Evolutionary conservation across 306 rosid genomes (phyloP).

Genomic region (Prunus mongolica): DNA sequence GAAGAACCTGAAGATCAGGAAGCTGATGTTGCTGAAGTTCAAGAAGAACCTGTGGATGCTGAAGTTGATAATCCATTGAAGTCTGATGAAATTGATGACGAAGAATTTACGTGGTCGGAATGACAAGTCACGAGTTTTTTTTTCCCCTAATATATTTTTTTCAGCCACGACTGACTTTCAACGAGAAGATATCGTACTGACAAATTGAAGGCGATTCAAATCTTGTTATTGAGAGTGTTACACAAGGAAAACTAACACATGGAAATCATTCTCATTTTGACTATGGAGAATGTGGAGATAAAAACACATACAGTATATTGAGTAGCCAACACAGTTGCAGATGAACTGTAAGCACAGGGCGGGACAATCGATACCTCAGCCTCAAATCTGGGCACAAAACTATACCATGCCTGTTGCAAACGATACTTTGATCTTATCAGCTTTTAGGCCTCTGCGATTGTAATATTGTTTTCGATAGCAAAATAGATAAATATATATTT

Average conservation of each 20-base stretch:
- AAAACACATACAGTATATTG: neutral
- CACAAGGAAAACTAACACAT: too few species aligned
- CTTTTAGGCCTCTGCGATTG: neutral
- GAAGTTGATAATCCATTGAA: slow-evolving; percentile 45
- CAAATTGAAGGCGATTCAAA: neutral
- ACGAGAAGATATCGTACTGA: neutral
- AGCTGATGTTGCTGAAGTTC: slow-evolving; percentile 27
- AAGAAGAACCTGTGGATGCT: slow-evolving; percentile 35
- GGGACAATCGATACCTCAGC: neutral
- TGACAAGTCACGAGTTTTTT: slow-evolving; percentile 13
- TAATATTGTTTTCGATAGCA: neutral
- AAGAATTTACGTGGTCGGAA: slow-evolving; percentile 37
- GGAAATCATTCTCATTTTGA: neutral
- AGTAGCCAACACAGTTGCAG: neutral
- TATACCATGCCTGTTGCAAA: neutral
- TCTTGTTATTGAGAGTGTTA: neutral
- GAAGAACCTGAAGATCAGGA: slow-evolving; percentile 29
- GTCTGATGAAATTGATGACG: slow-evolving; percentile 45
- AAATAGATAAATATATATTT: neutral
- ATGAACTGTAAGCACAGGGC: neutral
- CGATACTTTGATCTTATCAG: neutral
- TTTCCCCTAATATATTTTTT: neutral
- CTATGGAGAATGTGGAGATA: neutral
- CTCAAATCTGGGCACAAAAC: neutral
- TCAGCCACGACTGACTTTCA: neutral